Base-by-base conservation (phyloP, 805 yeast genomes). In the Candida golubevii region DNA sequence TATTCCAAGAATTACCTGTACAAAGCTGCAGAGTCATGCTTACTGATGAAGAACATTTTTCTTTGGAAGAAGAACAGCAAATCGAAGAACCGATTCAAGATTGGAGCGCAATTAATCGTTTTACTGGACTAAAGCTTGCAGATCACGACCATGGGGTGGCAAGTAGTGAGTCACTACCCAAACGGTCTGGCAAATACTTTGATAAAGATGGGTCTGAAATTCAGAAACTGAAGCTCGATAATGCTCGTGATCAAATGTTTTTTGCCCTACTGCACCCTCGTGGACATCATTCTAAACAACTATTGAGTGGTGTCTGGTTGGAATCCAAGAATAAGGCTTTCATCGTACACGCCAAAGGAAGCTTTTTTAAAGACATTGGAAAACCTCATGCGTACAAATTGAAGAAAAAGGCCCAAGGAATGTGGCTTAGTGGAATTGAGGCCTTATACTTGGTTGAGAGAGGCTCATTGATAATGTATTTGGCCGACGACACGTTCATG, bases 161-260 rank as follows among this genome's bases (percentile, higher is more conserved):
- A 38, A 39, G 43, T 12, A 58, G 48, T 34, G 63, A 47, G 47
- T 71, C 38, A 39, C 48, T 82, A 1, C 90, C 90, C 2, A 84
- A 80, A 51, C 67, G 91, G 48, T 96, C 96, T 2, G 89, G 81
- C 45, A 90, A 90, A 59, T 96, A 87, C 52, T 85, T 80, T 52
- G 95, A 82, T 47, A 96, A 95, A 0, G 91, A 84, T 58, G 88
- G 87, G 0, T 82, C 89, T 0, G 53, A 56, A 6, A 58, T 68
- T 6, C 93, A 86, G 59, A 59, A 55, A 5, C 47, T 58, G 4
- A 61, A 67, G 13, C 68, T 90, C 5, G 64, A 67, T 9, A 69
- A 69, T 26, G 79, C 91, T 9, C 68, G 86, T 42, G 64, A 75
- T 28, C 80, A 83, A 27, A 89, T 90, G 96, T 88, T 78, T 57